phyloP scores from a whole-genome alignment of 106 monocot genomes.

The Acorus gramineus region DNA sequence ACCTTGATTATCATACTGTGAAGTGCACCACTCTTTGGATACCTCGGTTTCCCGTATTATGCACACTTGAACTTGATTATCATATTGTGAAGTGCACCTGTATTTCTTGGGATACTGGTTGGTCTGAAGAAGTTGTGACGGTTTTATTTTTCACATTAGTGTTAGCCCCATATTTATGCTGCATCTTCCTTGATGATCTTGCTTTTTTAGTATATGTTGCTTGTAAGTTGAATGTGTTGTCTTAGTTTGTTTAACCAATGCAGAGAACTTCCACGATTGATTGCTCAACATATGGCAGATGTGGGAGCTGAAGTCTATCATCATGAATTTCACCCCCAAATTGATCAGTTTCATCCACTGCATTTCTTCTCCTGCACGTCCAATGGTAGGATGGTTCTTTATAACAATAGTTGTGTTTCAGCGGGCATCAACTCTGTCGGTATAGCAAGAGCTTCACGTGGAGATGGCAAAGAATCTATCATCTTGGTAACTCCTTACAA shows the following conservation, averaged over 20 bases:
- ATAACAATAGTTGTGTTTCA: slow-evolving; percentile 30
- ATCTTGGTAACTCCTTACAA: slow-evolving; percentile 85
- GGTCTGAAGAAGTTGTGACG: too few relatives aligned
- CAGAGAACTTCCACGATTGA: slow-evolving; percentile 56
- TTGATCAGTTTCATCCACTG: slow-evolving; percentile 36
- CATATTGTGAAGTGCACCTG: too few relatives aligned
- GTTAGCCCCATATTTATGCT: too few relatives aligned
- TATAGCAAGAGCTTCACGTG: slow-evolving; percentile 73
- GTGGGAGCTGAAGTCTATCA: slow-evolving; percentile 75
- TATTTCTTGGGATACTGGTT: too few relatives aligned
- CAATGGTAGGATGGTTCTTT: not conserved
- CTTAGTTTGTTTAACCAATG: not conserved
- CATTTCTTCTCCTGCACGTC: slow-evolving; percentile 53
- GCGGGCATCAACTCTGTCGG: slow-evolving; percentile 62
- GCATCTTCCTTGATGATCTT: too few relatives aligned
- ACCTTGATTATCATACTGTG: too few relatives aligned
- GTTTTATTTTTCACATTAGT: too few relatives aligned
- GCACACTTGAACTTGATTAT: too few relatives aligned
- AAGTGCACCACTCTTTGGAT: too few relatives aligned
- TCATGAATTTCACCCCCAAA: slow-evolving; percentile 45
- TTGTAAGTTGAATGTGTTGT: too few relatives aligned
- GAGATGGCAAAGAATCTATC: slow-evolving; percentile 94
- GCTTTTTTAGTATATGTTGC: too few relatives aligned
- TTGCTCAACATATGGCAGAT: slow-evolving; percentile 41
- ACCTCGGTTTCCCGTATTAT: too few relatives aligned